Percentiles rank a stretch among this genome's conserved stretches.
Conservation (phyloP, 2,329 filamentous ascomycete species). For the Sporothrix variecibatus region DNA sequence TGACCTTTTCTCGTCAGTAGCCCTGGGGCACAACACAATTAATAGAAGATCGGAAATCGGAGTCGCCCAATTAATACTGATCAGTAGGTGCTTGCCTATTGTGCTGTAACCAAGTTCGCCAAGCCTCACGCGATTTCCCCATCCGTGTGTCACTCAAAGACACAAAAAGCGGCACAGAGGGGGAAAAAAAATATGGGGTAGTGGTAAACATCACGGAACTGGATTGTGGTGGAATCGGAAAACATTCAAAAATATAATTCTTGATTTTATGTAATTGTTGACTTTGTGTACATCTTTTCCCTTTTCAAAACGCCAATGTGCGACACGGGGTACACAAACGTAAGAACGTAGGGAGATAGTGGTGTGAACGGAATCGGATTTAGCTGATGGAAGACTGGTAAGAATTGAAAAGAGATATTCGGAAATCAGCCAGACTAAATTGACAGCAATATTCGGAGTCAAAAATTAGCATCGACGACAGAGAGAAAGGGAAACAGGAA, state of each 20-base stretch:
- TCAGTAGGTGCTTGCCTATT: neutral
- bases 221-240: neutral
- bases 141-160: neutral
- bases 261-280: too few species aligned
- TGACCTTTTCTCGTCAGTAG: neutral
- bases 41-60: neutral
- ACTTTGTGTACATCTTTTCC: neutral
- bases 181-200: neutral
- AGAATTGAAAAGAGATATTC: too few species aligned
- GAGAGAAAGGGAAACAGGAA: neutral
- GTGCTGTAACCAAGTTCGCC: neutral
- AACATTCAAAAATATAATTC: neutral
- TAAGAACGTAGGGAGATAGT: neutral
- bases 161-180: neutral
- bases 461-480: neutral
- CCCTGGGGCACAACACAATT: neutral
- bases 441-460: neutral
- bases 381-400: too few species aligned
- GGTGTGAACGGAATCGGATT: neutral
- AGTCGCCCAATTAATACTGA: neutral
- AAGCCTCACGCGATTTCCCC: neutral
- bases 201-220: neutral
- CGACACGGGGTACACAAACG: neutral
- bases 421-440: neutral
- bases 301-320: neutral